Conservation (phyloP, 1,139 yeast genomes). For the Saccharomyces hybrid region DNA sequence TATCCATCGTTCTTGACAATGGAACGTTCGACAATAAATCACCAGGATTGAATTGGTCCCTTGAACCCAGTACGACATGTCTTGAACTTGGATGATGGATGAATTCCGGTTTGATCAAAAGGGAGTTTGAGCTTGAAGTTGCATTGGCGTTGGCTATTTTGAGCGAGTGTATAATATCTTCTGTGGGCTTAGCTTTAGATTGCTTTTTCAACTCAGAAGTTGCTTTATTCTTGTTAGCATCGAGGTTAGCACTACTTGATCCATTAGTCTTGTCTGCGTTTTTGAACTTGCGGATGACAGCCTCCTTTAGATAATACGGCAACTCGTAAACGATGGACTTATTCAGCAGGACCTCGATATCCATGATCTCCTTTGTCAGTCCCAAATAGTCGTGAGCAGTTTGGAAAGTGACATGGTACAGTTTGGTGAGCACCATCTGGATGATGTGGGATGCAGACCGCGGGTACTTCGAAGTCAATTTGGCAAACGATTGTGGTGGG, state of each 20-base stretch:
- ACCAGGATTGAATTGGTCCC: conserved; percentile 69
- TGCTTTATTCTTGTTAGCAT: conserved; percentile 1
- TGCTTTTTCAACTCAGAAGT: neutral
- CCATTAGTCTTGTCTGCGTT: conserved; percentile 1
- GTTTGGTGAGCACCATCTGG: conserved; percentile 80
- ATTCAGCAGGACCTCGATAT: conserved; percentile 67
- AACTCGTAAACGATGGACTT: conserved; percentile 41
- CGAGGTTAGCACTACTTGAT: conserved; percentile 10
- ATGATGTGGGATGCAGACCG: conserved; percentile 89
- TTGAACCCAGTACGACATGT: conserved; percentile 58
- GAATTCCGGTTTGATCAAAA: conserved; percentile 6
- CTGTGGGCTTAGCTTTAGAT: conserved; percentile 5
- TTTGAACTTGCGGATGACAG: conserved; percentile 43
- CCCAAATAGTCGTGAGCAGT: conserved; percentile 86
- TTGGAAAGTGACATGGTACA: conserved; percentile 85
- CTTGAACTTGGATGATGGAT: conserved; percentile 37
- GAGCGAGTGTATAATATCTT: conserved; percentile 10
- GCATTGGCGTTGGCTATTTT: conserved; percentile 3
- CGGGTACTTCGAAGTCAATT: conserved; percentile 71
- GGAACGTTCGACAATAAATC: conserved; percentile 81
- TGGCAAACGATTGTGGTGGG: conserved; percentile 74
- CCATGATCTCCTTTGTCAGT: conserved; percentile 70
- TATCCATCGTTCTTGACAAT: conserved; percentile 42
- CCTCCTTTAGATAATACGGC: conserved; percentile 54
- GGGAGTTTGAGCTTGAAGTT: conserved; percentile 5